Evolutionary conservation across 2,329 filamentous ascomycete genomes (phyloP), one percentile per base, ranked within the genome.

Genomic region (Cladosporium sp.): DNA sequence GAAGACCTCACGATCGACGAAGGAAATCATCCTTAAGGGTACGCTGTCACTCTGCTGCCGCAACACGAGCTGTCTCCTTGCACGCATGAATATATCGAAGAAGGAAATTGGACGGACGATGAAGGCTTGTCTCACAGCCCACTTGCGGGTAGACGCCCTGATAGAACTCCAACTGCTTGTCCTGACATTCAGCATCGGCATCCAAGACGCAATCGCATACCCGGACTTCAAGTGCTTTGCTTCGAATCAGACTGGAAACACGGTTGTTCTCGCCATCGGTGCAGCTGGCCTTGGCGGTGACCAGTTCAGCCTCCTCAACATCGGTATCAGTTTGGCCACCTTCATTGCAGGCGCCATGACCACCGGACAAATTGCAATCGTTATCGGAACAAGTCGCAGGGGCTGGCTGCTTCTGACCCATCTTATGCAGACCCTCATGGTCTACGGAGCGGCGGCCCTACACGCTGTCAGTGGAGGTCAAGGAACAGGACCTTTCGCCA

Each of bases 241-340:
- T 12, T 83, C 80, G 22, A 84, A 84, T 63, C 80, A 85, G 61
- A 85, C 82, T 0, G 82, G 82, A 53, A 85, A 84, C 66, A 83
- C 80, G 2, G 75, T 84, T 43, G 78, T 85, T 58, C 71, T 84
- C 7, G 79, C 78, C 27, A 70, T 82, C 50, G 67, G 77, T 30
- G 58, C 77, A 24, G 75, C 78, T 7, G 61, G 73, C 29, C 64
- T 77, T 51, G 68, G 76, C 55, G 70, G 72, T 38, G 68, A 75
- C 17, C 68, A 73, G 61, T 81, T 82, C 63, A 68, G 73, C 57
- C 73, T 76, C 9, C 58, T 72, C 39, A 82, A 83, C 55, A 80
- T 83, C 40, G 79, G 72, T 36, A 66, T 75, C 9, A 76, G 77
- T 13, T 73, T 85, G 2, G 76, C 74, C 9, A 70, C 80, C 53